These are phyloP conservation scores for Begonia peltatifolia DNA, from an alignment of 306 rosid genomes.

Conservation along the genomic window DNA sequence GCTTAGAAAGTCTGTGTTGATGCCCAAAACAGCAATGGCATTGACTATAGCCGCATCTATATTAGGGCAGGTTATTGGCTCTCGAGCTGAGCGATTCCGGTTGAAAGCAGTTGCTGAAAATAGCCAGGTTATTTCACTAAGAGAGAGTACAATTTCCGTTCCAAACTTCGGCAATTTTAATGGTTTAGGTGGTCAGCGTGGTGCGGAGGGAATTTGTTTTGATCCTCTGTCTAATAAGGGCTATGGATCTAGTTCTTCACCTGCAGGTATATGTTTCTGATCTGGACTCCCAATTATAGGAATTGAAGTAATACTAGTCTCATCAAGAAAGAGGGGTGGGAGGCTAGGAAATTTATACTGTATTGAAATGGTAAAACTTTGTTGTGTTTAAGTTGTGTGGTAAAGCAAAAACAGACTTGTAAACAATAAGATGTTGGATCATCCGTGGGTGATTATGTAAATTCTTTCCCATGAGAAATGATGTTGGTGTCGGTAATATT, in stretches of 20 bases:
- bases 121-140: conserved; percentile 11
- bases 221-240: conserved; percentile 26
- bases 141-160: conserved; percentile 14
- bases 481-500: too few relatives aligned
- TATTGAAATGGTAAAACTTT: too few relatives aligned
- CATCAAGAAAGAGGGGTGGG: too few relatives aligned
- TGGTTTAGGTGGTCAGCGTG: conserved; percentile 24
- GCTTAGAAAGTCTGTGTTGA: conserved; percentile 67
- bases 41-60: conserved; percentile 69
- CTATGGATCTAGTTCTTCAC: conserved; percentile 22
- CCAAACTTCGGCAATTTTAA: conserved; percentile 12
- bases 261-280: conserved; percentile 26
- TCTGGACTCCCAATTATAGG: background rate
- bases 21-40: conserved; percentile 84
- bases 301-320: too few relatives aligned
- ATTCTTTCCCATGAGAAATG: too few relatives aligned
- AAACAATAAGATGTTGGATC: too few relatives aligned
- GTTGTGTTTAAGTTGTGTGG: too few relatives aligned
- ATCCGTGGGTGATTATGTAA: too few relatives aligned
- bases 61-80: conserved; percentile 73
- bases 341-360: too few relatives aligned
- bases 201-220: conserved; percentile 30
- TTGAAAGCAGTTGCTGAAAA: conserved; percentile 44
- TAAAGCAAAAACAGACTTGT: too few relatives aligned
- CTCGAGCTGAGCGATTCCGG: conserved; percentile 59